Conservation (phyloP, 2,329 filamentous ascomycete species). For the Escovopsis sp. region DNA sequence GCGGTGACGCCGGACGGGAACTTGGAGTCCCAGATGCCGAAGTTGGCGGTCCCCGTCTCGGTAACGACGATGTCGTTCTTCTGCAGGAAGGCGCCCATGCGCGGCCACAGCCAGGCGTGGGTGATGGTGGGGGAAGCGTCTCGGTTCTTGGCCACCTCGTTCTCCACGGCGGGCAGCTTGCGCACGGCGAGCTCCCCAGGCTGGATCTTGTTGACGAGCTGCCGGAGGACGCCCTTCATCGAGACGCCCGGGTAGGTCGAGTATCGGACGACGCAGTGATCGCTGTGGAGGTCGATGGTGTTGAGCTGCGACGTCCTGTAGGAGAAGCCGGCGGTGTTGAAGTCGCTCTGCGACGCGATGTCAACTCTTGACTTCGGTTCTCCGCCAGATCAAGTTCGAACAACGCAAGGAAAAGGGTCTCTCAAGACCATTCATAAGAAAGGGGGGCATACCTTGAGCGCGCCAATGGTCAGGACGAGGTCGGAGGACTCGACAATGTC, state of each 20-base stretch:
- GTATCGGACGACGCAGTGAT: conserved; percentile 56
- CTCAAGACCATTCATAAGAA: too few relatives aligned
- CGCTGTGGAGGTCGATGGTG: conserved; percentile 69
- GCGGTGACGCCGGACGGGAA: conserved; percentile 68
- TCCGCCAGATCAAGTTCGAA: too few relatives aligned
- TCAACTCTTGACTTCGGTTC: background rate
- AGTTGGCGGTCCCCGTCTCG: conserved; percentile 77
- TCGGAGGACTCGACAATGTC: conserved; percentile 53
- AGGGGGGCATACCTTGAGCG: conserved; percentile 33
- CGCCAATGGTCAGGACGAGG: conserved; percentile 54
- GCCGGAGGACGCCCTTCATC: conserved; percentile 64
- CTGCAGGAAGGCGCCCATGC: conserved; percentile 55
- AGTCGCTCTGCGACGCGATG: conserved; percentile 42
- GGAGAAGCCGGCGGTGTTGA: conserved; percentile 72
- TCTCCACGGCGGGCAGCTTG: conserved; percentile 36
- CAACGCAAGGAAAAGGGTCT: too few relatives aligned
- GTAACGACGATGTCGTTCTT: conserved; percentile 66
- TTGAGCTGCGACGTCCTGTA: conserved; percentile 63
- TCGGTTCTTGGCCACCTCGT: conserved; percentile 27
- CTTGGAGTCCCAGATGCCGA: conserved; percentile 72
- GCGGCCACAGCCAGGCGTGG: conserved; percentile 65
- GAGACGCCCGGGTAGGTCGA: conserved; percentile 63
- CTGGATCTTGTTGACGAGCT: conserved; percentile 46
- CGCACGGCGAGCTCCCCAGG: conserved; percentile 40
- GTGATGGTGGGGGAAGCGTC: conserved; percentile 36